These are phyloP conservation scores for Torulaspora indica DNA, from an alignment of 805 yeast species.

Conservation along the genomic window DNA sequence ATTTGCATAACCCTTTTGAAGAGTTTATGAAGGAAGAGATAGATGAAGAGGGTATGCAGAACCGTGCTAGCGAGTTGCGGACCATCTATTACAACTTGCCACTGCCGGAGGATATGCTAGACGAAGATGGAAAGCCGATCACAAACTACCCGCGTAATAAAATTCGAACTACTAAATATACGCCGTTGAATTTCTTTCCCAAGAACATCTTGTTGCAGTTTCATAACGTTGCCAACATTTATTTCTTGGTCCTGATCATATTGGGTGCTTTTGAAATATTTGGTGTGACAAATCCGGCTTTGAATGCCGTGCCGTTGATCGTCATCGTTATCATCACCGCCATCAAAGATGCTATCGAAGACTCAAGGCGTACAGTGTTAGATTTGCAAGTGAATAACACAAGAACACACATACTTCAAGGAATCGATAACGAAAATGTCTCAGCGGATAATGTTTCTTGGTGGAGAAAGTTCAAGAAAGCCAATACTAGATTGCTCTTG, in stretches of 20 bases:
- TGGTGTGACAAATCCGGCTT: constrained; percentile 75
- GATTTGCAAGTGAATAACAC: constrained; percentile 77
- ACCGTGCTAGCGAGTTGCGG: constrained; percentile 43
- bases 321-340: constrained; percentile 74
- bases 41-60: constrained; percentile 37
- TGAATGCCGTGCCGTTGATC: constrained; percentile 72
- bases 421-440: constrained; percentile 55
- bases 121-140: constrained; percentile 57
- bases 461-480: constrained; percentile 70
- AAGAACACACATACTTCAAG: constrained; percentile 56
- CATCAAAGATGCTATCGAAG: constrained; percentile 75
- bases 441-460: constrained; percentile 56
- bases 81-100: constrained; percentile 54
- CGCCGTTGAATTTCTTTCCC: constrained; percentile 84
- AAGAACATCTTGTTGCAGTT: constrained; percentile 78
- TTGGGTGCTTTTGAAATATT: constrained; percentile 73
- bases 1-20: constrained; percentile 35
- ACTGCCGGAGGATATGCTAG: constrained; percentile 54
- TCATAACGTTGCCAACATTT: constrained; percentile 83
- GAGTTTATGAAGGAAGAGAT: constrained; percentile 25
- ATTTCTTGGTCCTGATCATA: constrained; percentile 73
- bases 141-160: constrained; percentile 77
- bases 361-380: constrained; percentile 64
- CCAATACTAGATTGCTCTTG: constrained; percentile 35
- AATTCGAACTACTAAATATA: constrained; percentile 91